These are phyloP conservation scores for Phytophthora meadii DNA, from an alignment of 352 stramenopile species.

Conservation along the genomic window DNA sequence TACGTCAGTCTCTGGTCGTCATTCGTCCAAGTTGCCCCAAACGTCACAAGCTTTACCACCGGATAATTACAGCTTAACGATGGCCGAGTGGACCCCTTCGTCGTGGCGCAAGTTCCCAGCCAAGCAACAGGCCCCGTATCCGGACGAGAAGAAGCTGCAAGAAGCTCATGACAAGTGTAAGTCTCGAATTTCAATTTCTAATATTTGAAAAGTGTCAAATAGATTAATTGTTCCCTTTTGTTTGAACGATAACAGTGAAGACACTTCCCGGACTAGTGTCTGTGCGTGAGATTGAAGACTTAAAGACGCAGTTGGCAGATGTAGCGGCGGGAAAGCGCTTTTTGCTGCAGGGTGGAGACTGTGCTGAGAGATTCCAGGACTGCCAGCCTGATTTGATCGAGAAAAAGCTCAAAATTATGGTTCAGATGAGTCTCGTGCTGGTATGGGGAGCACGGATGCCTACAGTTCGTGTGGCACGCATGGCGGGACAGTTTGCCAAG, in stretches of 20 bases:
- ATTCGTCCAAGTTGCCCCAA: constrained; percentile 23
- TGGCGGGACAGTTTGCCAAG: constrained; percentile 99
- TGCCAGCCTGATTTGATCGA: constrained; percentile 87
- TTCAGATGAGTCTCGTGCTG: constrained; percentile 98
- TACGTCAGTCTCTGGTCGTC: constrained; percentile 30
- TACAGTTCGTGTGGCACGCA: constrained; percentile 96
- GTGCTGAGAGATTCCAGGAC: constrained; percentile 97
- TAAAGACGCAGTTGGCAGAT: constrained; percentile 93
- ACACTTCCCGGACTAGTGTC: constrained; percentile 94
- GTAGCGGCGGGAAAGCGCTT: constrained; percentile 97
- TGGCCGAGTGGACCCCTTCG: constrained; percentile 61
- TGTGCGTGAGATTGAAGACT: constrained; percentile 93
- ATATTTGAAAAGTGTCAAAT: constrained; percentile 4
- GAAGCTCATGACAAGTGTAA: constrained; percentile 75
- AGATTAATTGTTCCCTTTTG: not conserved
- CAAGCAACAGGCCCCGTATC: constrained; percentile 87
- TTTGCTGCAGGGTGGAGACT: constrained; percentile 98
- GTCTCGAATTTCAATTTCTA: constrained; percentile 2
- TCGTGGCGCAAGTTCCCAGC: constrained; percentile 82
- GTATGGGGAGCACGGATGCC: constrained; percentile 97
- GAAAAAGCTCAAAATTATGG: constrained; percentile 95
- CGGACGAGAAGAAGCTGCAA: constrained; percentile 72
- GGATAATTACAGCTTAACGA: not conserved
- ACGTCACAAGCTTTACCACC: constrained; percentile 3
- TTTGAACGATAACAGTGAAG: constrained; percentile 57